These are phyloP conservation scores for Xanthoconium purpureum DNA, from an alignment of 768 basidiomycete genomes.

Conservation along the genomic window DNA sequence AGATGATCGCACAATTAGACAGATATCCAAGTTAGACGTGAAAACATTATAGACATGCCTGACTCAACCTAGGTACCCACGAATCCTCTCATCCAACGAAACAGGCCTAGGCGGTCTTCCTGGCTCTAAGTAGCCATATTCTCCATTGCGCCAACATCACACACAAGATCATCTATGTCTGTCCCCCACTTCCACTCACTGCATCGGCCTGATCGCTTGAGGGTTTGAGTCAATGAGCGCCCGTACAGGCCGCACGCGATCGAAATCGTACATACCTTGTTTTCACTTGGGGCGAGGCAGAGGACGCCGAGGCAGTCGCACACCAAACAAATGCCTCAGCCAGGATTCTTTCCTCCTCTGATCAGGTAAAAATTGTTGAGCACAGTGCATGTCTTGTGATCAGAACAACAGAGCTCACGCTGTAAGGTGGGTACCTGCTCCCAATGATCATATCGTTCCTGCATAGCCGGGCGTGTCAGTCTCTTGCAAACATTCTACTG, in stretches of 20 bases:
- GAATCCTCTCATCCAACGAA: slow-evolving; percentile 3
- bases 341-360: slow-evolving; percentile 28
- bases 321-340: slow-evolving; percentile 13
- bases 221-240: slow-evolving; percentile 19
- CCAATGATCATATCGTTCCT: slow-evolving; percentile 28
- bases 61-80: no score
- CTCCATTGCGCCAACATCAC: slow-evolving; percentile 10
- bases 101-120: not conserved
- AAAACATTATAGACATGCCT: no score
- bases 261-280: slow-evolving; percentile 10
- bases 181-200: not conserved
- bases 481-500: no score
- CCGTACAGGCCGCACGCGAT: not conserved
- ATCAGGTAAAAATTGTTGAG: not conserved
- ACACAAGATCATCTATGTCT: slow-evolving; percentile 7
- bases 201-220: slow-evolving; percentile 1
- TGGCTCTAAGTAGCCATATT: no score
- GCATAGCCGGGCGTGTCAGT: not conserved
- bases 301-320: slow-evolving; percentile 23
- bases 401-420: slow-evolving; percentile 7
- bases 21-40: no score
- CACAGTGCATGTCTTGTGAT: not conserved
- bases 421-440: slow-evolving; percentile 30
- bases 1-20: no score
- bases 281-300: slow-evolving; percentile 4